Percentiles rank a stretch among this genome's conserved stretches.
Evolutionary conservation across 148 eudicot species (phyloP).

Genomic region (Heliosperma pusillum): DNA sequence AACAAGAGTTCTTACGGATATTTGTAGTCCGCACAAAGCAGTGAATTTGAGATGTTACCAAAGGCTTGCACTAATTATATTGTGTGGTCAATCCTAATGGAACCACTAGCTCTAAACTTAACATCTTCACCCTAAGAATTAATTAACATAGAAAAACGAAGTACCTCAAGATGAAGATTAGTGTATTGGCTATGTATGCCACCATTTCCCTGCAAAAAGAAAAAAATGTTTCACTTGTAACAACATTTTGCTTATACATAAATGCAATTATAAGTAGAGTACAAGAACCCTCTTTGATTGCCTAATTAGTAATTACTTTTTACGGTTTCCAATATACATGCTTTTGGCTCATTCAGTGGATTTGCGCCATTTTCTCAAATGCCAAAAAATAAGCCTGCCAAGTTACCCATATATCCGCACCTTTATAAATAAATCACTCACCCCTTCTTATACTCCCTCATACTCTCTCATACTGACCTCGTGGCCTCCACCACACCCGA

Average conservation of each 20-base stretch:
- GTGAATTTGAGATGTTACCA: not conserved
- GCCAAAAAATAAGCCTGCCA: not conserved
- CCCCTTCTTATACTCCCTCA: not conserved
- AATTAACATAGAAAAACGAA: not conserved
- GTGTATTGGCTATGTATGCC: slow-evolving; percentile 90
- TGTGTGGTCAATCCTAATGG: not conserved
- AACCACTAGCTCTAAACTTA: slow-evolving; percentile 9
- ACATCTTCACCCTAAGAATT: not conserved
- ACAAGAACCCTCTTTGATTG: not conserved
- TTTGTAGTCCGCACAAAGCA: not conserved
- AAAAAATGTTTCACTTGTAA: not conserved
- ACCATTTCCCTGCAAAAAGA: slow-evolving; percentile 87
- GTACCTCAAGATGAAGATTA: slow-evolving; percentile 93
- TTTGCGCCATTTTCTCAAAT: not conserved
- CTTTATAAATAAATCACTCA: not conserved
- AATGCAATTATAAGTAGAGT: not conserved
- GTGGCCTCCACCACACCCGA: not conserved
- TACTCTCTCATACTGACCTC: not conserved
- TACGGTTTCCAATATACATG: not conserved
- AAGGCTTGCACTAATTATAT: not conserved
- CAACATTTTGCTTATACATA: not conserved
- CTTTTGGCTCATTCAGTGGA: not conserved
- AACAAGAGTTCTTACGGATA: not conserved
- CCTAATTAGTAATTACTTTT: not conserved
- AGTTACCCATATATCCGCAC: not conserved